Conservation (phyloP, 768 basidiomycete genomes). For the Phylloporus arenicola region DNA sequence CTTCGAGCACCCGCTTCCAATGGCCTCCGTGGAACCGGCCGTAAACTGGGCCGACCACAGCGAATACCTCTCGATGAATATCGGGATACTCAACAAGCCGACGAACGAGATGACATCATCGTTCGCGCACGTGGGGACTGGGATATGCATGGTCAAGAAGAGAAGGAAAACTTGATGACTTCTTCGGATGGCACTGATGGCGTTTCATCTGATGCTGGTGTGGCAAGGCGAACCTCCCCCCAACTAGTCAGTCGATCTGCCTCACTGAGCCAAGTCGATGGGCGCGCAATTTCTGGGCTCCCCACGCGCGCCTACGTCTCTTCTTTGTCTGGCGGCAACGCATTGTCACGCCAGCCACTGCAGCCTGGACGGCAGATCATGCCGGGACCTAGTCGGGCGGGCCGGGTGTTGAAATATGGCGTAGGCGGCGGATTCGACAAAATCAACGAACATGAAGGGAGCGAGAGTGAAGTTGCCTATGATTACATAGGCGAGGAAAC, state of each 20-base stretch:
- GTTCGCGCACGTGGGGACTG: conserved; percentile 27
- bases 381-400: conserved; percentile 43
- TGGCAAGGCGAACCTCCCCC: conserved; percentile 23
- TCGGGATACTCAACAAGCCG: conserved; percentile 26
- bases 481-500: conserved; percentile 34
- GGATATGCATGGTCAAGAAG: conserved; percentile 30
- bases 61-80: conserved; percentile 36
- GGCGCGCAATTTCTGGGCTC: conserved; percentile 29
- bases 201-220: conserved; percentile 21
- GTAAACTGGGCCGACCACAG: conserved; percentile 32
- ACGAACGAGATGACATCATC: conserved; percentile 33
- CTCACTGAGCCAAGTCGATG: conserved; percentile 32
- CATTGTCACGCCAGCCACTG: conserved; percentile 40
- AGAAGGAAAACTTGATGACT: conserved; percentile 36
- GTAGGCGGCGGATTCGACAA: conserved; percentile 37
- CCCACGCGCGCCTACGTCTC: conserved; percentile 31
- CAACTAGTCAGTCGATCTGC: conserved; percentile 27
- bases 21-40: conserved; percentile 31
- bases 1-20: conserved; percentile 28
- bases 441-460: conserved; percentile 42
- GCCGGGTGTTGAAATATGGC: conserved; percentile 42
- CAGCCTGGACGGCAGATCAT: conserved; percentile 38
- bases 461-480: conserved; percentile 36
- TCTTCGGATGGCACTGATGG: conserved; percentile 24
- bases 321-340: conserved; percentile 23